Conservation (phyloP, 768 basidiomycete species). For the Podaxis pistillaris region DNA sequence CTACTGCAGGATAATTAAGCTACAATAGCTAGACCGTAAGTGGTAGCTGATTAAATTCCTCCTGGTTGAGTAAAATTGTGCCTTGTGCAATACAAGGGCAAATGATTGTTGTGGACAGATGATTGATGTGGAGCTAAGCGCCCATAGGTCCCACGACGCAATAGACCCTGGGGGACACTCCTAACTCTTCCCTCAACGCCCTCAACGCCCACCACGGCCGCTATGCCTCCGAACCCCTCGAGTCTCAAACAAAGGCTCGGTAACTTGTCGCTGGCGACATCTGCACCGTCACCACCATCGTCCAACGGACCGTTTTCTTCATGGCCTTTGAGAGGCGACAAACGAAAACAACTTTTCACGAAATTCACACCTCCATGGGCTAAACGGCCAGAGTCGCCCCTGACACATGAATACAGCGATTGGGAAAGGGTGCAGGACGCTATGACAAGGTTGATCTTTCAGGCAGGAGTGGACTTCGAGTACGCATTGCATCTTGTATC, state of each 20-base stretch:
- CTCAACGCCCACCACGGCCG: background rate
- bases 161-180: background rate
- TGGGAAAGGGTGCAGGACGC: constrained; percentile 65
- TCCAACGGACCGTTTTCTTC: constrained; percentile 10
- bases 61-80: background rate
- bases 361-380: constrained; percentile 54
- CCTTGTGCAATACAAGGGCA: background rate
- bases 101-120: background rate
- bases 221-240: constrained; percentile 27
- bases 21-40: background rate
- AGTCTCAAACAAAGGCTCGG: constrained; percentile 68
- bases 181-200: background rate
- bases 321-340: constrained; percentile 11
- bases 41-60: background rate
- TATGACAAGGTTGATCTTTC: constrained; percentile 74
- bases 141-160: constrained; percentile 6
- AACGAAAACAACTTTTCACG: constrained; percentile 23
- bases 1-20: background rate
- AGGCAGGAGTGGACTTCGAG: constrained; percentile 91
- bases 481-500: constrained; percentile 35
- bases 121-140: constrained; percentile 4
- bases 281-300: constrained; percentile 43
- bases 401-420: constrained; percentile 38
- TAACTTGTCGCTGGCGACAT: constrained; percentile 54
- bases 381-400: constrained; percentile 30